These are phyloP conservation scores for Allium sativum DNA, from an alignment of 106 monocot species.

Conservation along the genomic window DNA sequence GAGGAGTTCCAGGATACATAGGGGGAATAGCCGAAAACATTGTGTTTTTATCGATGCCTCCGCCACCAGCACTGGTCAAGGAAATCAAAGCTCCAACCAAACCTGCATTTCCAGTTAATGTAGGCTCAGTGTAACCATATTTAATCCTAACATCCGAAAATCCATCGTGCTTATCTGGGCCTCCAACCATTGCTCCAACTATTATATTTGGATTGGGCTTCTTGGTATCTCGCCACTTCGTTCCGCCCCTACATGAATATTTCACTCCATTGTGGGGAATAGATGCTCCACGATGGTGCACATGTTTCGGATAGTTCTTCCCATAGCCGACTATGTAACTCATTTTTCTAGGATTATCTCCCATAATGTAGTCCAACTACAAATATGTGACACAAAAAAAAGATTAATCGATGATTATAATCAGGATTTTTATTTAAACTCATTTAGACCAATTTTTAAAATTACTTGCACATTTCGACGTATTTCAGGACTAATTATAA, in stretches of 20 bases:
- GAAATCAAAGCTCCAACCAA: slow-evolving; percentile 64
- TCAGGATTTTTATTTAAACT: no score
- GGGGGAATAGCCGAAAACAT: slow-evolving; percentile 63
- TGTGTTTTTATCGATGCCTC: slow-evolving; percentile 52
- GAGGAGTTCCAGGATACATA: slow-evolving; percentile 36
- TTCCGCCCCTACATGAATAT: slow-evolving; percentile 60
- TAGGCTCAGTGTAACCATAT: slow-evolving; percentile 58
- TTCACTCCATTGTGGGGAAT: slow-evolving; percentile 51
- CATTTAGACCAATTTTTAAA: no score
- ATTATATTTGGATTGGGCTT: slow-evolving; percentile 53
- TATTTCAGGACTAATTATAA: no score
- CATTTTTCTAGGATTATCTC: slow-evolving; percentile 71
- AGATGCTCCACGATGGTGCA: slow-evolving; percentile 79
- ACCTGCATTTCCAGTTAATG: slow-evolving; percentile 67
- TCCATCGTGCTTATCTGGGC: slow-evolving; percentile 43
- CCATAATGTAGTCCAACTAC: slow-evolving; percentile 63
- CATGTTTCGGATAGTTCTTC: slow-evolving; percentile 46
- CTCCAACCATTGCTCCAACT: slow-evolving; percentile 72
- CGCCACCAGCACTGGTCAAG: slow-evolving; percentile 23
- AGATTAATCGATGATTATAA: not conserved
- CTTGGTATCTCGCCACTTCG: slow-evolving; percentile 44
- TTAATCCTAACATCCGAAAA: slow-evolving; percentile 39
- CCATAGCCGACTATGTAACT: slow-evolving; percentile 86
- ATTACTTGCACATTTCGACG: no score
- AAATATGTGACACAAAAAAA: not conserved